phyloP scores from a whole-genome alignment of 495 filamentous ascomycete genomes.

The Penicillium coffeae region DNA sequence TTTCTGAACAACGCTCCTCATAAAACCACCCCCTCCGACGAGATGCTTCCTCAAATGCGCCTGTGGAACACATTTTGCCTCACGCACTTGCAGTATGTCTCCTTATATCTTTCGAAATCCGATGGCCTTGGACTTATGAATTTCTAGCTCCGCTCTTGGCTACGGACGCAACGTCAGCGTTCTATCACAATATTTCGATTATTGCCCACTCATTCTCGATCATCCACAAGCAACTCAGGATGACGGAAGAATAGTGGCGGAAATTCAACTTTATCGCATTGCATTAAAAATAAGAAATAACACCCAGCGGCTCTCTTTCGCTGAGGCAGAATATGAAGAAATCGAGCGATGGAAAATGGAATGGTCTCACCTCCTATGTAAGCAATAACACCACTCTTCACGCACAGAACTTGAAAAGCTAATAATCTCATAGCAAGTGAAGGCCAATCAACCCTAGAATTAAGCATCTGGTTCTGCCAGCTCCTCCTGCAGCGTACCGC shows the following conservation, averaged over 20 bases:
- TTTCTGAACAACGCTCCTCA: slow-evolving; percentile 25
- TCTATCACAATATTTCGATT: slow-evolving; percentile 31
- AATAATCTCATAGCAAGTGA: slow-evolving; percentile 22
- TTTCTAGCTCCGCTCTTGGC: slow-evolving; percentile 30
- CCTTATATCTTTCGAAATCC: background rate
- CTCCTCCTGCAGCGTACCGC: slow-evolving; percentile 37
- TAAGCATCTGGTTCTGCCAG: slow-evolving; percentile 39
- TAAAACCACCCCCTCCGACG: slow-evolving; percentile 26
- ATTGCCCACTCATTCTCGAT: slow-evolving; percentile 34
- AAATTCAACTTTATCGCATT: slow-evolving; percentile 37
- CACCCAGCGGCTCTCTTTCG: slow-evolving; percentile 27
- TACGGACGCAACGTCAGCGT: slow-evolving; percentile 36
- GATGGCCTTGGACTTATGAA: slow-evolving; percentile 1
- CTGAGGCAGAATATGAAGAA: slow-evolving; percentile 35
- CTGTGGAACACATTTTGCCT: slow-evolving; percentile 40
- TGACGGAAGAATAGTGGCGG: slow-evolving; percentile 35
- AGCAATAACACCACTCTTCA: background rate
- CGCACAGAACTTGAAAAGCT: background rate
- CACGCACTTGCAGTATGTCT: slow-evolving; percentile 38
- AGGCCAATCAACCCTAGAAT: slow-evolving; percentile 31
- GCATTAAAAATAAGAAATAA: slow-evolving; percentile 27
- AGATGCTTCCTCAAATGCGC: slow-evolving; percentile 32
- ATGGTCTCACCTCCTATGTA: slow-evolving; percentile 38
- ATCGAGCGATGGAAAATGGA: slow-evolving; percentile 39
- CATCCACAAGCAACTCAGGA: slow-evolving; percentile 31